Evolutionary conservation across 768 basidiomycete genomes (phyloP), one percentile per base, ranked within the genome.

Genomic region (Boletus pseudo-olivaceus): DNA sequence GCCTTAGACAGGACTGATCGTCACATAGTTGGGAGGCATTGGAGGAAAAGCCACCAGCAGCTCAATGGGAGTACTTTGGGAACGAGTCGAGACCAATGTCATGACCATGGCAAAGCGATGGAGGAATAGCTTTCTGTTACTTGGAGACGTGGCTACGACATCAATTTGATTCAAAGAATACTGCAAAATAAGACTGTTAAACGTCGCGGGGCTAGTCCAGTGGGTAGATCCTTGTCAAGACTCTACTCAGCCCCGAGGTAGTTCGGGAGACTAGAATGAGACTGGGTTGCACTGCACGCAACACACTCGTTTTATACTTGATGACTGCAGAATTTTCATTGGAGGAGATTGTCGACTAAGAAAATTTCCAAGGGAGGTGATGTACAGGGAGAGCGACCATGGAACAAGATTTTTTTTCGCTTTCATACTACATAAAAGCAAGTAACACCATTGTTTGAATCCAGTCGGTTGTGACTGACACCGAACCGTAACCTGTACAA

Each of bases 61-160:
- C 88, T 20, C 94, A 97, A 71, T 98, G 94, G 93, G 83, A 88
- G 62, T 91, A 93, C 67, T 78, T 83, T 71, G 85, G 82, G 53
- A 79, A 80, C 71, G 73, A 73, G 34, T 72, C 80, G 38, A 72
- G 67, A 38, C 73, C 77, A 26, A 72, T 73, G 55, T 77, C 68
- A 58, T 69, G 61, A 59, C 53, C 9, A 52, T 26, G 45, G 10
- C 30, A 12, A 15, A 8, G 41, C 10, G 41, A 17, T 10, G 15
- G 33, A 32, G 14, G 29, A 35, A n/a, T 37, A 30, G 20, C n/a
- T 43, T 44, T 47, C 26, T 39, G 49, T 54, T 40, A 26, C 30
- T 35, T 19, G 14, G 27, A 35, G 51, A 53, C 34, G 37, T 9
- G 50, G n/a, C 34, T 46, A 51, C 40, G 19, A 38, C 55, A 33